Evolutionary conservation across 331 rosid genomes (phyloP), one percentile per base, ranked within the genome.

Genomic region (Stylosanthes scabra): DNA sequence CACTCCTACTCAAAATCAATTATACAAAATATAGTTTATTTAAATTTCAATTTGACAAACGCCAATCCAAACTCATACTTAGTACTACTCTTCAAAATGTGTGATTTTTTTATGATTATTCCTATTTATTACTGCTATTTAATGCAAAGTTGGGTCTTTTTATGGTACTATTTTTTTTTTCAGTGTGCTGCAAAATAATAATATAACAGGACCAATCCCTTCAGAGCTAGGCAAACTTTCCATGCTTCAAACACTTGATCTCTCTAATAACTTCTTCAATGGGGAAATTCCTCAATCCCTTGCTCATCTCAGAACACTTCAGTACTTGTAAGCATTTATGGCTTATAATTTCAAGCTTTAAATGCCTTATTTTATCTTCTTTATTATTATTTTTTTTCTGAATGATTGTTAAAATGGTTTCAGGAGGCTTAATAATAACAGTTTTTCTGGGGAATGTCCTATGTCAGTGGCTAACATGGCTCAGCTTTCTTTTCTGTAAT

Each of bases 391-490:
- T 34, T 34, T 34, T 3, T 34, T 34, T 3, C 6, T 3, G 6
- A 11, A 13, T 13, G 7, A 54, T 50, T 60, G 9, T 66, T 57
- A 3, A 65, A 51, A 61, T 83, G 59, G 11, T 63, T 77, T 52
- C 83, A 86, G 90, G 82, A 81, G 88, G 75, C 84, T 86, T n/a
- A 86, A 83, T 56, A 83, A 86, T 54, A 86, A 86, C 78, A 86
- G 87, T 68, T 76, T 86, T 29, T 56, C 58, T 41, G 87, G 87
- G 40, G 82, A 76, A 64, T 83, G 76, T 40, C 90, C 90, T 2
- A 68, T 66, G 68, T 81, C 88, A 57, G 68, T 86, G 51, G 87
- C 86, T 46, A 81, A 78, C 86, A 86, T 86, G 90, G 52, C 88
- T 14, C 80, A 86, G 11, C 87, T 86, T 71, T 44, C 86, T 57